Evolutionary conservation across 257 asterid genomes (phyloP).

Genomic region (Oldenlandia corymbosa): DNA sequence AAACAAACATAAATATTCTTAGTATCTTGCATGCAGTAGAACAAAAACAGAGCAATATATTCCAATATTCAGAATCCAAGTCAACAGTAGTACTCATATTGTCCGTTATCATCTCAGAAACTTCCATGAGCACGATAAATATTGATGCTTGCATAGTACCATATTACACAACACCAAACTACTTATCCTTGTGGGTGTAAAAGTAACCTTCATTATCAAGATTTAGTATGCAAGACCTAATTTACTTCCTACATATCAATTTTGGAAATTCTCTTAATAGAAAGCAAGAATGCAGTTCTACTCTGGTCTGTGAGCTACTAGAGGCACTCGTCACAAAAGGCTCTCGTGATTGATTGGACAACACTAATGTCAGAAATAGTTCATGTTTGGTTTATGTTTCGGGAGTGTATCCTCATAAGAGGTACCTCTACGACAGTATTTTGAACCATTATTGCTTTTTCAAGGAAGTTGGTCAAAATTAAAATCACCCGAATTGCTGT

Average conservation of each 20-base stretch:
- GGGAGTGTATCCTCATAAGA: background rate
- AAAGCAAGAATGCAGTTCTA: background rate
- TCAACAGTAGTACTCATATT: background rate
- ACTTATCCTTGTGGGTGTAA: background rate
- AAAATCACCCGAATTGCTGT: background rate
- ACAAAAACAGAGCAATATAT: background rate
- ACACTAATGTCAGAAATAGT: background rate
- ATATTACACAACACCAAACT: no score
- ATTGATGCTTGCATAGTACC: no score
- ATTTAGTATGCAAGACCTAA: background rate
- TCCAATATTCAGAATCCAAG: background rate
- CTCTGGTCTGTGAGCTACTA: background rate
- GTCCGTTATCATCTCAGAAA: no score
- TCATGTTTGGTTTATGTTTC: background rate
- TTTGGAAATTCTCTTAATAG: background rate
- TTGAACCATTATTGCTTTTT: background rate
- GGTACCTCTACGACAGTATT: no score
- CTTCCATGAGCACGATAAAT: no score
- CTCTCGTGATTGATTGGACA: background rate
- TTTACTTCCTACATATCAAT: background rate
- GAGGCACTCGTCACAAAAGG: no score
- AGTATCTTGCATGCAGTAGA: constrained; percentile 2
- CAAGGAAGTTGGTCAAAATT: background rate
- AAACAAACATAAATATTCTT: constrained; percentile 13
- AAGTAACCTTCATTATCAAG: no score